phyloP scores from a whole-genome alignment of 164 flowering plant genomes.

The Euptelea pleiosperma region DNA sequence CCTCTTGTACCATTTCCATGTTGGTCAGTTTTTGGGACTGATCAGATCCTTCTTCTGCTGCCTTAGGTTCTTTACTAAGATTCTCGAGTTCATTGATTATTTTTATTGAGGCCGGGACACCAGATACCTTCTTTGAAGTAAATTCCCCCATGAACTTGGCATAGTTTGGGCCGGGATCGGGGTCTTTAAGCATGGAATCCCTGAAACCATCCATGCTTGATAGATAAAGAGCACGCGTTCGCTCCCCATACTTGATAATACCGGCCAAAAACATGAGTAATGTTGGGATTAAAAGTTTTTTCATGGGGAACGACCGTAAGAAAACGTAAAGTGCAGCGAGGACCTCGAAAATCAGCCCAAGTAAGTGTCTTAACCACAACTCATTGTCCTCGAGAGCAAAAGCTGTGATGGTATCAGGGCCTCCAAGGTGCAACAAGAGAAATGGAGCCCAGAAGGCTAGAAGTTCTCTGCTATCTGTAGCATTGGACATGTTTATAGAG shows the following conservation, averaged over 20 bases:
- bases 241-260: slow-evolving; percentile 36
- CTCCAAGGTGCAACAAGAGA: slow-evolving; percentile 59
- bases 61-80: not conserved
- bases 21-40: not conserved
- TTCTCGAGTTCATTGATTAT: slow-evolving; percentile 17
- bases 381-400: slow-evolving; percentile 55
- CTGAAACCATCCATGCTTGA: slow-evolving; percentile 30
- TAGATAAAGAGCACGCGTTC: slow-evolving; percentile 32
- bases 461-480: slow-evolving; percentile 14
- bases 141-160: slow-evolving; percentile 47
- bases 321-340: slow-evolving; percentile 32
- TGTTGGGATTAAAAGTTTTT: slow-evolving; percentile 27
- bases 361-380: slow-evolving; percentile 45
- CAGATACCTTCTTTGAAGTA: slow-evolving; percentile 24
- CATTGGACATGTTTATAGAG: not conserved
- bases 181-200: slow-evolving; percentile 19
- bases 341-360: slow-evolving; percentile 32
- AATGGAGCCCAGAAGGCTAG: slow-evolving; percentile 61
- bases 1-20: slow-evolving; percentile 22
- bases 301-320: slow-evolving; percentile 20
- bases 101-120: slow-evolving; percentile 24
- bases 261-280: slow-evolving; percentile 36
- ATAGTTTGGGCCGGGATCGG: slow-evolving; percentile 37
- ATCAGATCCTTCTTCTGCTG: not conserved
- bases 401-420: slow-evolving; percentile 67